Base-by-base conservation (phyloP, 2,329 filamentous ascomycete genomes). In the Pleomassaria siparia region DNA sequence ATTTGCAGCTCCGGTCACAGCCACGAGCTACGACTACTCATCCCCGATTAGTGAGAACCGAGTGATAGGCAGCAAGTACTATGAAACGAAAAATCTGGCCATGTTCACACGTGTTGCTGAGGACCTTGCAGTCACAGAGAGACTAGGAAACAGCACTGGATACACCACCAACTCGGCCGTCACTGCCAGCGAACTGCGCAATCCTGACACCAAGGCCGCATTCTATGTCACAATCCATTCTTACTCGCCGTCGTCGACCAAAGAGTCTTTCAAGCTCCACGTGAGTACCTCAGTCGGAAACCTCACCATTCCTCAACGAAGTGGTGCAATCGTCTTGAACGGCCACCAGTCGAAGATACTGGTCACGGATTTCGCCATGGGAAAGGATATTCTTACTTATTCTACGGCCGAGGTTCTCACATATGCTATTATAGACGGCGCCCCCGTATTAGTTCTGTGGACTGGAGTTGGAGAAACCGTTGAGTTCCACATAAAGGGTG, bases 261-360 rank as follows among this genome's bases (percentile, higher is more conserved):
- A 71, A 2, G 80, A 83, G 44, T 68, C 72, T 0, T 85, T 85
- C 66, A 77, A 76, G 37, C 65, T 86, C 5, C 69, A 74, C 4
- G 74, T 84, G 8, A 77, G 76, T 36, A 85, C 83, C 0, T 83
- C 81, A 0, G 70, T 70, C 13, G 83, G 83, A 1, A 64, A 72
- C 4, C 50, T 84, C 8, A 79, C 75, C 0, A 73, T 86, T 12
- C 82, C 83, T 1, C 76, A 77, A 46, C 71, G 76, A 37, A 74
- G 71, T 2, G 72, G 71, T 0, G 60, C 64, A 0, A 76, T 84
- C 36, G 71, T 76, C 5, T 73, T 86, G 32, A 77, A 84, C 46
- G 83, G 83, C 1, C 79, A 83, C 29, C 79, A 84, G 46, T 78
- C 81, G 7, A 85, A 85, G 71, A 80, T 86, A 13, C 63, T 85